A percentile compares a stretch with the other conserved stretches of the same genome.
Evolutionary conservation across 139 green algal species (phyloP).

Genomic region (Chlorella vulgaris): DNA sequence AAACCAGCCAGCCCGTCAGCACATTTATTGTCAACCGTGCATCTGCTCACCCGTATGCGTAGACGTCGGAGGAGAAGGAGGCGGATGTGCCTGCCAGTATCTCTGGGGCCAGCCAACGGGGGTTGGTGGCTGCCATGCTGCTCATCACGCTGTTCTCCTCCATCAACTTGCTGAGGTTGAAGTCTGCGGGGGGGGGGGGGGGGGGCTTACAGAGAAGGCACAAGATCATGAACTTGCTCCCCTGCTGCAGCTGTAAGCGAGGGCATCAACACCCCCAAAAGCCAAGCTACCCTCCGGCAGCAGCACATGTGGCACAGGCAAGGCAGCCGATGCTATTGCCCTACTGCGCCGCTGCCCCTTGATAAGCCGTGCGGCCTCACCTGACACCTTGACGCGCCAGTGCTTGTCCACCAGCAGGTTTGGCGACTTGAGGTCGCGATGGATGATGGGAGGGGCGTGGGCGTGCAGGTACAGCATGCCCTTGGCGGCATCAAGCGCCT

Average conservation of each 20-base stretch:
- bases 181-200: slow-evolving; percentile 45
- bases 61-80: slow-evolving; percentile 51
- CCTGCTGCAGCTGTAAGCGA: too few species aligned
- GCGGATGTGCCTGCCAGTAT: slow-evolving; percentile 58
- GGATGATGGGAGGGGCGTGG: slow-evolving; percentile 34
- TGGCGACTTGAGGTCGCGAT: slow-evolving; percentile 27
- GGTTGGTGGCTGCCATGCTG: slow-evolving; percentile 65
- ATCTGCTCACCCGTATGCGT: slow-evolving; percentile 69
- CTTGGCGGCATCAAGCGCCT: slow-evolving; percentile 67
- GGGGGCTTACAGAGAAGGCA: too few species aligned
- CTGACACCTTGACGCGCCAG: slow-evolving; percentile 63
- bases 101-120: slow-evolving; percentile 68
- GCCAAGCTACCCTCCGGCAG: too few species aligned
- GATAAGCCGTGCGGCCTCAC: too few species aligned
- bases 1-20: too few species aligned
- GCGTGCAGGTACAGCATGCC: slow-evolving; percentile 68
- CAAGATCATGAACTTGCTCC: too few species aligned
- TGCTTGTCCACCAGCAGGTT: slow-evolving; percentile 65
- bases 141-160: slow-evolving; percentile 53
- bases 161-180: slow-evolving; percentile 67
- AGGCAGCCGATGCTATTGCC: too few species aligned
- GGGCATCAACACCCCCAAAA: too few species aligned
- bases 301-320: neutral
- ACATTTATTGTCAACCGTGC: too few species aligned
- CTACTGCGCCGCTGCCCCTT: too few species aligned